Conservation (phyloP, 2,329 filamentous ascomycete species). For the Xylaria sp. region DNA sequence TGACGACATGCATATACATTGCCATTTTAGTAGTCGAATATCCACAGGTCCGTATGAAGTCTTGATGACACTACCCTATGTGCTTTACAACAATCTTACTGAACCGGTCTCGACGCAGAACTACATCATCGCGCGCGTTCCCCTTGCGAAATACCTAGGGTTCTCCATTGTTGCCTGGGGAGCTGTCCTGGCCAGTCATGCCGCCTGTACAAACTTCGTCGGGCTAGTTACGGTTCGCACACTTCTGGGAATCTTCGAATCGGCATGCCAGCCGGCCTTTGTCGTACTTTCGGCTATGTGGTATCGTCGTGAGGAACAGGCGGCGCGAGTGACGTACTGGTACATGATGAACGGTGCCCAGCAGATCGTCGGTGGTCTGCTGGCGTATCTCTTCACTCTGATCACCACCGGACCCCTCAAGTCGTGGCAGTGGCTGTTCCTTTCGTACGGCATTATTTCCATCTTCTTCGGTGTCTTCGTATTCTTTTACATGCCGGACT, state of each 20-base stretch:
- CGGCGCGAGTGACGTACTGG: conserved; percentile 75
- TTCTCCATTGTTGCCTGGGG: conserved; percentile 75
- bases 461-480: conserved; percentile 74
- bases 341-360: conserved; percentile 83
- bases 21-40: conserved; percentile 77
- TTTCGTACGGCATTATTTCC: conserved; percentile 72
- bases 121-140: conserved; percentile 70
- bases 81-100: conserved; percentile 4
- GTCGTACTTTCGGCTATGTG: conserved; percentile 75
- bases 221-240: conserved; percentile 70
- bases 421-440: conserved; percentile 77
- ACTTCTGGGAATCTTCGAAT: conserved; percentile 77
- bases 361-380: conserved; percentile 76
- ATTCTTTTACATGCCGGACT: conserved; percentile 72
- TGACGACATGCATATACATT: conserved; percentile 80
- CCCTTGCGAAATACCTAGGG: conserved; percentile 74
- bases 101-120: conserved; percentile 39
- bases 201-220: conserved; percentile 69
- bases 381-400: conserved; percentile 72
- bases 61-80: not conserved
- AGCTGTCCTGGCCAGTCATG: conserved; percentile 67
- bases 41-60: conserved; percentile 60
- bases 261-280: conserved; percentile 75
- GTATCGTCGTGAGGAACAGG: conserved; percentile 77
- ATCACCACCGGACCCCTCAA: conserved; percentile 64